phyloP scores from a whole-genome alignment of 2,329 filamentous ascomycete genomes.

The Monilinia fructigena region DNA sequence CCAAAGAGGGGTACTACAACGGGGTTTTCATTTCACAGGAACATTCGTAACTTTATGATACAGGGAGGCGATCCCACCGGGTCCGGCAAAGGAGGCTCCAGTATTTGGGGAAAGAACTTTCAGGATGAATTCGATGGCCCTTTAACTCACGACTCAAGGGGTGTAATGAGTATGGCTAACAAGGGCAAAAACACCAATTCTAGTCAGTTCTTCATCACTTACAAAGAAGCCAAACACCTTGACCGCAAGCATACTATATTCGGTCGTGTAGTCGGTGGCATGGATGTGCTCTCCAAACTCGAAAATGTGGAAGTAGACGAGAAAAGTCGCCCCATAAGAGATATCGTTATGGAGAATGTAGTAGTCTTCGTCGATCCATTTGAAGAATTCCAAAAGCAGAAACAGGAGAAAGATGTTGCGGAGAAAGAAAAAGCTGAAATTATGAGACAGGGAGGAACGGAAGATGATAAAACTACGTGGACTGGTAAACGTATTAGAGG shows the following conservation, averaged over 20 bases:
- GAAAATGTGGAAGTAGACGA: constrained; percentile 75
- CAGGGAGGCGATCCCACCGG: constrained; percentile 94
- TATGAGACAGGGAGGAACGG: constrained; percentile 65
- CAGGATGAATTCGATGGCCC: constrained; percentile 91
- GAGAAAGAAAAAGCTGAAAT: constrained; percentile 62
- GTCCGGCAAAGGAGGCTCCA: constrained; percentile 84
- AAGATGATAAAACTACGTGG: constrained; percentile 91
- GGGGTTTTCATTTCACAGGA: constrained; percentile 82
- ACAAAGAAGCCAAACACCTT: constrained; percentile 79
- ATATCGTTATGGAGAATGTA: constrained; percentile 78
- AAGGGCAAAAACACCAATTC: constrained; percentile 98
- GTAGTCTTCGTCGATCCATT: constrained; percentile 92
- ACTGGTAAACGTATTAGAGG: constrained; percentile 84
- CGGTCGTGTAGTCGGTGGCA: constrained; percentile 75
- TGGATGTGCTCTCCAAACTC: constrained; percentile 69
- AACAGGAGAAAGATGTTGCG: constrained; percentile 59
- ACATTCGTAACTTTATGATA: constrained; percentile 96
- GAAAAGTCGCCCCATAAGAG: constrained; percentile 71
- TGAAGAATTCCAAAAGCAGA: constrained; percentile 82
- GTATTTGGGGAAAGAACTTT: constrained; percentile 93
- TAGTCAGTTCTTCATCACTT: constrained; percentile 91
- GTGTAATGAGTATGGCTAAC: constrained; percentile 91
- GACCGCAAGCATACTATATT: constrained; percentile 98
- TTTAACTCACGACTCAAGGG: constrained; percentile 75
- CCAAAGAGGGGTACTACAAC: constrained; percentile 87